These are phyloP conservation scores for Cyberlindnera amylophila DNA, from an alignment of 805 yeast species.

Conservation along the genomic window DNA sequence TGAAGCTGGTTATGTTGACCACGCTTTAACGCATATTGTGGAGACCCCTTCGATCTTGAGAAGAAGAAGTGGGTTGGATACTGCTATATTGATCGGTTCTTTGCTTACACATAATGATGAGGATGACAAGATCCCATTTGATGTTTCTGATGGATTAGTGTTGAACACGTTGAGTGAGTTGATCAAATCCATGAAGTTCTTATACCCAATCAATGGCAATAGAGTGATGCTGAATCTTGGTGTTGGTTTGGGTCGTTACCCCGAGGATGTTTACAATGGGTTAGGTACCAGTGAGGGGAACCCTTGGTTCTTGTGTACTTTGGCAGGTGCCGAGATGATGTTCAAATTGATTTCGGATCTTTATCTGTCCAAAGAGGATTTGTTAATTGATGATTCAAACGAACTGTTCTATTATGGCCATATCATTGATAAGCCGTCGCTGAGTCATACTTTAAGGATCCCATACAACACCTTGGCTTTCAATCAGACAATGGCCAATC, in stretches of 20 bases:
- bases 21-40: constrained; percentile 50
- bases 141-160: constrained; percentile 52
- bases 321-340: constrained; percentile 61
- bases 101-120: constrained; percentile 43
- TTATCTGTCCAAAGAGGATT: constrained; percentile 36
- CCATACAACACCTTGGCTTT: constrained; percentile 39
- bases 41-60: constrained; percentile 58
- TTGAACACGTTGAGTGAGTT: constrained; percentile 62
- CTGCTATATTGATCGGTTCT: constrained; percentile 56
- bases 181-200: constrained; percentile 60
- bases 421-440: constrained; percentile 18
- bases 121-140: constrained; percentile 53
- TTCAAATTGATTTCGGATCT: constrained; percentile 51
- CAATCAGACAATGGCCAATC: constrained; percentile 39
- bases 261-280: constrained; percentile 89
- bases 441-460: constrained; percentile 13
- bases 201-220: constrained; percentile 74
- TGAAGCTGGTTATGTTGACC: constrained; percentile 35
- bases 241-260: constrained; percentile 84
- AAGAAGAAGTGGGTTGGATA: constrained; percentile 69
- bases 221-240: constrained; percentile 38
- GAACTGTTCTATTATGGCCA: constrained; percentile 31
- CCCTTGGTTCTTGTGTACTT: constrained; percentile 88
- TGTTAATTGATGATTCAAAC: constrained; percentile 36
- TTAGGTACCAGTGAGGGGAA: constrained; percentile 70